These are phyloP conservation scores for Gossypium davidsonii DNA, from an alignment of 441 rosid genomes.

Conservation along the genomic window DNA sequence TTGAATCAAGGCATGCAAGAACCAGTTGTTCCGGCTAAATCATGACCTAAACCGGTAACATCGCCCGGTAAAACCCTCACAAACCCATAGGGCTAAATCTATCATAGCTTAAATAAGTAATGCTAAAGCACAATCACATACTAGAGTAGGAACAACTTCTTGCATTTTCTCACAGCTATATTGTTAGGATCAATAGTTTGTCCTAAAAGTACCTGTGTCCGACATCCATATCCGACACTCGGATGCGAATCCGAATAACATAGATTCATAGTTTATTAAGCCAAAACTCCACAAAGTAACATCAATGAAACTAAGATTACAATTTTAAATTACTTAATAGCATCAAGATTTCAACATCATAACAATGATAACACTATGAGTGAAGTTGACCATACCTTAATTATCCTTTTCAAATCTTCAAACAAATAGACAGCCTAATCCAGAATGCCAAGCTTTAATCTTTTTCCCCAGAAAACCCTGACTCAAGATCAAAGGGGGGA, in stretches of 20 bases:
- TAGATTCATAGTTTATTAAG: background rate
- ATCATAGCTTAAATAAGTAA: background rate
- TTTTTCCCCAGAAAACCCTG: slow-evolving; percentile 4
- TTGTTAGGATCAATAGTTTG: too few species aligned
- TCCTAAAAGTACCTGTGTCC: too few species aligned
- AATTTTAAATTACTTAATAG: background rate
- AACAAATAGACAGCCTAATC: background rate
- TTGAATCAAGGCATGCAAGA: background rate
- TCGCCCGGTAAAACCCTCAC: background rate
- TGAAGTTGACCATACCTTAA: slow-evolving; percentile 9
- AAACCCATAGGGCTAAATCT: background rate
- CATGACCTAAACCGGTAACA: background rate
- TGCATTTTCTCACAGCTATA: background rate
- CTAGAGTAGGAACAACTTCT: background rate
- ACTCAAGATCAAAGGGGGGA: slow-evolving; percentile 12
- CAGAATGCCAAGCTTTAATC: background rate
- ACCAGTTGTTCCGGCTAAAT: background rate
- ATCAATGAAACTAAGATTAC: background rate
- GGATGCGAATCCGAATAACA: background rate
- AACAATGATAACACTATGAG: background rate
- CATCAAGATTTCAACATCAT: slow-evolving; percentile 8
- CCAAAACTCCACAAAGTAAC: background rate
- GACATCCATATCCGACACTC: background rate
- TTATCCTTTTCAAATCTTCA: slow-evolving; percentile 8
- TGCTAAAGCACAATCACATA: background rate